Evolutionary conservation across 345 rosid genomes (phyloP), one percentile per base, ranked within the genome.

Genomic region (Populus simonii): DNA sequence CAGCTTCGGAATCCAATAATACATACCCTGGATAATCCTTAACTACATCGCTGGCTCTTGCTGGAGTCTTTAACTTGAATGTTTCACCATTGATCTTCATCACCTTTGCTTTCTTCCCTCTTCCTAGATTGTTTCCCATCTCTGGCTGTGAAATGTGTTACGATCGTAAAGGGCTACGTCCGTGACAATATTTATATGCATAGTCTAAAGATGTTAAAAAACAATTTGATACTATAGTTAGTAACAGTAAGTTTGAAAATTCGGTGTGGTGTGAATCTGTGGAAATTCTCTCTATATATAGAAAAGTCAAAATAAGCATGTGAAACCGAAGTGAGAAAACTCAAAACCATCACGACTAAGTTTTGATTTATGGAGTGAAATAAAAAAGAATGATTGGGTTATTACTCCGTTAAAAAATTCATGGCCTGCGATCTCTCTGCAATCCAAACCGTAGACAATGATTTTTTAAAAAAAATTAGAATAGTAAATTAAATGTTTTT

Each of bases 1-100:
- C 94, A 0, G 89, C 79, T 78, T 94, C 97, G 0, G 98, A 96
- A 63, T 96, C 98, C 36, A 96, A 59, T 77, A 96, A 71, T 41
- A 90, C 97, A 51, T 83, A 84, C 0, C 97, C 97, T 0, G 98
- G 98, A 66, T 89, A 80, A 77, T 89, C 91, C 72, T 87, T 84
- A 13, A 90, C 76, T 8, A 91, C 93, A 39, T 89, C 91, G 18
- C 85, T 88, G 27, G 95, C 97, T 22, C 73, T 87, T 65, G 91
- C 91, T 2, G 98, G 99, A 0, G 97, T 88, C 82, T 83, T 87
- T 22, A 94, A 16, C 91, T 94, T 92, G 62, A 89, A 55, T 33
- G 94, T 90, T 82, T 96, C 98, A 1, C 99, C 99, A 65, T 75
- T 85, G 67, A 92, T 89, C 80, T 89, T 92, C 99, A 96, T 96